Evolutionary conservation across 306 rosid species (phyloP), one percentile per base, ranked within the genome.

Genomic region (Cicer arietinum): DNA sequence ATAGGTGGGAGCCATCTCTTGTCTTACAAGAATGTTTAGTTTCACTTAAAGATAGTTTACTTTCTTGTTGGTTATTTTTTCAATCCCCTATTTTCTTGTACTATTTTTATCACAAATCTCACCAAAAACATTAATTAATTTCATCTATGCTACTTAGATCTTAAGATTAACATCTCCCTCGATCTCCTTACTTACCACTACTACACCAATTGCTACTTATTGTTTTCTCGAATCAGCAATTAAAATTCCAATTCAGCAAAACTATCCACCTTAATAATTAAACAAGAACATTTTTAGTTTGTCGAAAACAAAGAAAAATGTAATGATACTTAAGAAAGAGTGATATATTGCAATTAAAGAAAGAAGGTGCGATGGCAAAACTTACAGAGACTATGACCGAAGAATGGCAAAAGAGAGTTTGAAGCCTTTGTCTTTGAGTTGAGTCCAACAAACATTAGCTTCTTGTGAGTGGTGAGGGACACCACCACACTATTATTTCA

Each of bases 311-410:
- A 22, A 43, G 52, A 56, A 73, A 71, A 65, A 63, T 20, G 14
- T 13, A 3, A 17, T 71, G 48, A 52, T 30, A 44, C 4, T 59
- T 67, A 4, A 47, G 52, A 47, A 47, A 47, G 13, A 11, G 52
- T 13, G 7, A 11, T 30, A 30, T 30, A 47, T 47, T 12, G 16
- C 6, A 14, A 14, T 47, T 0, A 61, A 10, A 22, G n/a, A 57
- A 20, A 57, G n/a, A 54, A 56, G 37, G 40, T 20, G 41, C 37
- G 37, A 45, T 53, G 48, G 9, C 2, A 58, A 48, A 22, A 69
- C 74, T 83, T 78, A 77, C 83, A 35, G 56, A 40, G 71, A 64
- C 18, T 17, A 9, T 13, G 74, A 41, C 25, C 12, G 74, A 40
- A 41, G 59, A 52, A 57, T 7, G 6, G 67, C 10, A 45, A 18